These are phyloP conservation scores for Lachancea dasiensis DNA, from an alignment of 805 yeast species.

Conservation along the genomic window DNA sequence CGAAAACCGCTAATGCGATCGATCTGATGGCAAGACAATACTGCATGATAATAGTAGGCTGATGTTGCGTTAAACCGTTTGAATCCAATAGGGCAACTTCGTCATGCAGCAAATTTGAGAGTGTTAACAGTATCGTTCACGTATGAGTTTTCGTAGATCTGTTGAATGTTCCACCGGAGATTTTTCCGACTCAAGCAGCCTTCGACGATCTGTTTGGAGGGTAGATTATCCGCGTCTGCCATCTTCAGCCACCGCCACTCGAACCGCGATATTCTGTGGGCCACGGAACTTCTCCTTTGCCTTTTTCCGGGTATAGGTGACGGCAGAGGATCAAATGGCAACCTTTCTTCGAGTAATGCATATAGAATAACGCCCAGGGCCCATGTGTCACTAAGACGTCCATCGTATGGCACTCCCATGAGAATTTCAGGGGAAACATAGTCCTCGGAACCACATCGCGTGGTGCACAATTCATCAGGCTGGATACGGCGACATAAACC, in stretches of 20 bases:
- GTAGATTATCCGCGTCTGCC: slow-evolving; percentile 30
- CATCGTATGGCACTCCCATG: slow-evolving; percentile 88
- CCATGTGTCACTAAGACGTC: slow-evolving; percentile 90
- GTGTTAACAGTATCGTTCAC: slow-evolving; percentile 12
- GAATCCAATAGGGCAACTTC: too few relatives aligned
- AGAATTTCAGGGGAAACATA: slow-evolving; percentile 92
- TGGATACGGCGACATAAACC: slow-evolving; percentile 75
- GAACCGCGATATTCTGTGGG: slow-evolving; percentile 86
- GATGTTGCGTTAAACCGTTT: too few relatives aligned
- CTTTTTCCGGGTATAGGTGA: slow-evolving; percentile 34
- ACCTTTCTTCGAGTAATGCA: slow-evolving; percentile 72
- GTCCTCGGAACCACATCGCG: slow-evolving; percentile 95
- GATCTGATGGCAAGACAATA: too few relatives aligned
- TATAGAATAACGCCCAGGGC: slow-evolving; percentile 89
- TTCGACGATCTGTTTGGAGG: slow-evolving; percentile 27
- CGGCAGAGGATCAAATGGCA: slow-evolving; percentile 90
- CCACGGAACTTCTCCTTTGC: slow-evolving; percentile 39
- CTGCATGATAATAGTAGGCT: too few relatives aligned
- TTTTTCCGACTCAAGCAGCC: slow-evolving; percentile 28
- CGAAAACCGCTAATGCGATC: neutral
- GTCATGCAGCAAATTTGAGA: slow-evolving; percentile 1
- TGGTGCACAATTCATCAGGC: slow-evolving; percentile 57
- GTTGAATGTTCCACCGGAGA: slow-evolving; percentile 25
- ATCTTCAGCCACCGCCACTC: slow-evolving; percentile 81
- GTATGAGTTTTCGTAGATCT: slow-evolving; percentile 22